Base-by-base conservation (phyloP, 768 basidiomycete species). In the Trametes coccinea region DNA sequence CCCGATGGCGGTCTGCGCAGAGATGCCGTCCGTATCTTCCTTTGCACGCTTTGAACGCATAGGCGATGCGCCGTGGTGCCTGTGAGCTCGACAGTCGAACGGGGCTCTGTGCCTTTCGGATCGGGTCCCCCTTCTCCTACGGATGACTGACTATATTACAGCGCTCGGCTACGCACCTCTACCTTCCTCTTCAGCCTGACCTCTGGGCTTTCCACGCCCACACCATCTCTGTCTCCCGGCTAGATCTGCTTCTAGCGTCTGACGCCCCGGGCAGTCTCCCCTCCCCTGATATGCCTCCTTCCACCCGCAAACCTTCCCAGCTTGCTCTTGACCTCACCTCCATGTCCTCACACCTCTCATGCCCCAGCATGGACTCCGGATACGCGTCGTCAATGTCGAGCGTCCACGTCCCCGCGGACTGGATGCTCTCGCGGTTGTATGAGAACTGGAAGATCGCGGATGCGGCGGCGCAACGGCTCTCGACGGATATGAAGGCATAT, bases 361-460 rank as follows among this genome's bases (percentile, higher is more conserved):
- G 39, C 37, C 58, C 52, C 29, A 58, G 53, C 53, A 54, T 53
- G 56, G 57, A 60, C 63, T 63, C 62, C 9, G 62, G 62, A 17
- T 63, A 63, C 53, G 62, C 62, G 10, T 59, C 57, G 46, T 62
- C 62, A n/a, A 39, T 43, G 40, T 39, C 48, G 14, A 51, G 55
- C 56, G 4, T 43, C 22, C 58, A 43, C 55, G 43, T 39, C 49
- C 48, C 62, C 62, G 39, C 58, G 40, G 59, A 60, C 56, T 60
- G 52, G 55, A 46, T 46, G 33, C 58, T 64, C 58, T 59, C 58
- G 11, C 54, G 54, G 48, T 51, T 63, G 40, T 66, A 64, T 53
- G 57, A 55, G 30, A 51, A 54, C 41, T 68, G 67, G 67, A 61
- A 60, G 54, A 56, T 56, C 39, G 67, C 67, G 40, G 67, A 68